Evolutionary conservation across 371 early-diverging fungal genomes (phyloP), one percentile per base, ranked within the genome.

Genomic region (Apophysomyces trapeziformis): DNA sequence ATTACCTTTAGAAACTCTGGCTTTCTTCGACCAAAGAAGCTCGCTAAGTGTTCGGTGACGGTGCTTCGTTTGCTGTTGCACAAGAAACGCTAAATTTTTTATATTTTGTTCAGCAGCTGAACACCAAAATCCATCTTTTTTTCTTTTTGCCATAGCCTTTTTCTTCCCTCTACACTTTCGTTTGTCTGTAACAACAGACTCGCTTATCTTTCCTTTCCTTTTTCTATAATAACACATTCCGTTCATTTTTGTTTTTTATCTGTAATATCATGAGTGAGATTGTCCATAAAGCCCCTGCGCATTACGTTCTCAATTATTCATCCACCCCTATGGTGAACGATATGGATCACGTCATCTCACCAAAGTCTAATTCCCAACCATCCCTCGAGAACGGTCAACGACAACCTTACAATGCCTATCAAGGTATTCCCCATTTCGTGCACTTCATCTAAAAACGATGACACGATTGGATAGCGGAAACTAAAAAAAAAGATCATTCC

Each of bases 211-310:
- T 65, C 66, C 65, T 44, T 46, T 63, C 68, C 47, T 63, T 68
- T 37, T 57, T 54, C 57, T n/a, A 58, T 38, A 44, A 39, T 26
- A 21, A 38, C 41, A 44, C 67, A 37, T 35, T 56, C 63, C 64
- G 45, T 38, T 63, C 68, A 60, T 64, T 63, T n/a, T 41, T 44
- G 57, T 63, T 64, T 58, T 67, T 38, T 57, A 16, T 44, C 16
- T 38, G 16, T 46, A 41, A 38, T 60, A 61, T n/a, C 43, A 79
- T 79, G 79, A 79, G 75, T 58, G 79, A 79, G 62, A 74, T 76
- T 46, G 60, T 70, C 47, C 37, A 64, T 54, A 59, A 62, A 58
- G 7, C 57, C n/a, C 64, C 63, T 21, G 65, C 70, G 41, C 66
- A 74, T 21, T 76, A 74, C 61, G 64, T 72, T 44, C 63, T 68